These are phyloP conservation scores for Colletotrichum falcatum DNA, from an alignment of 2,329 filamentous ascomycete genomes.

Conservation along the genomic window DNA sequence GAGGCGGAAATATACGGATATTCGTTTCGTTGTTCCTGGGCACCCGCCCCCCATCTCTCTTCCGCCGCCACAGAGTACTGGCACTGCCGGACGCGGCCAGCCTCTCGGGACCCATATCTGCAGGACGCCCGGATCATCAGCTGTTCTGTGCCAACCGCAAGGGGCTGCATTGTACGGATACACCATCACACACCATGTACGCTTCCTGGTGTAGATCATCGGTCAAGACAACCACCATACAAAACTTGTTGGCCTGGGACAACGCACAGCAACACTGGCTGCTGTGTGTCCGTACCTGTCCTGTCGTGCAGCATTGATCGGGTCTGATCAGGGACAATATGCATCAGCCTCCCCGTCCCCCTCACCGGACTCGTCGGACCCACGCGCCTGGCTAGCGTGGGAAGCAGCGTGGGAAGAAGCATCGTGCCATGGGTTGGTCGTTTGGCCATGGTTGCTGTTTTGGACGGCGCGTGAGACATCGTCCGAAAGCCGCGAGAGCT, in stretches of 20 bases:
- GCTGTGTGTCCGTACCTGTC: neutral
- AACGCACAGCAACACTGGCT: neutral
- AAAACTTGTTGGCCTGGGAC: neutral
- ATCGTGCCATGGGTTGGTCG: conserved; percentile 22
- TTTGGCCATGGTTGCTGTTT: conserved; percentile 28
- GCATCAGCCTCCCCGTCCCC: neutral
- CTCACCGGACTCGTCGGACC: neutral
- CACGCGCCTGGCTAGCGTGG: conserved; percentile 30
- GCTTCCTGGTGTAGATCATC: conserved; percentile 35
- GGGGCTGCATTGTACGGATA: neutral
- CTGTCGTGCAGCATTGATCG: neutral
- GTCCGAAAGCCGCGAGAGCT: conserved; percentile 27
- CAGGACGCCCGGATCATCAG: conserved; percentile 30
- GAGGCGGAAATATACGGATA: neutral
- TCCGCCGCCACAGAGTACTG: conserved; percentile 14
- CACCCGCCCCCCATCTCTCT: conserved; percentile 3
- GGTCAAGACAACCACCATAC: conserved; percentile 3
- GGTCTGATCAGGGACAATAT: neutral
- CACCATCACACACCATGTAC: neutral
- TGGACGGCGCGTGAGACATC: conserved; percentile 35
- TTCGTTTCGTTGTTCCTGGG: conserved; percentile 24
- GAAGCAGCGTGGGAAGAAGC: conserved; percentile 19
- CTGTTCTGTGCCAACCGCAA: conserved; percentile 28
- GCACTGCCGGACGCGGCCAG: conserved; percentile 12
- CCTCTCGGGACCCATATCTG: conserved; percentile 1